phyloP scores from a whole-genome alignment of 495 filamentous ascomycete genomes.

The Staphylotrichum longicolle region DNA sequence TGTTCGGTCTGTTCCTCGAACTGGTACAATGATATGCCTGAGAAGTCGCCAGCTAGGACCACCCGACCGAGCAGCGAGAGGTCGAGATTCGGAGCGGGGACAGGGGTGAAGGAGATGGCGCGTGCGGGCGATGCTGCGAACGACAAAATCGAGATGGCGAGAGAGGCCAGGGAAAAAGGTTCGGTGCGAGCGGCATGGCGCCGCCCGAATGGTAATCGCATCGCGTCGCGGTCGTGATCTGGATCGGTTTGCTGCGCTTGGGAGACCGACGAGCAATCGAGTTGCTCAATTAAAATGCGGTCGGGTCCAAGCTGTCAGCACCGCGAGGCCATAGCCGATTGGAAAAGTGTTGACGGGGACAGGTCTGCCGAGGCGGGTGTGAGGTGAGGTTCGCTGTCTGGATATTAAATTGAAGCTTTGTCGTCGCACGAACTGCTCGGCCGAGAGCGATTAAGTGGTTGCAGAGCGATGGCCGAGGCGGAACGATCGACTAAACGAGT shows the following conservation, averaged over 20 bases:
- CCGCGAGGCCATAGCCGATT: slow-evolving; percentile 26
- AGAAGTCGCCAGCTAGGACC: slow-evolving; percentile 86
- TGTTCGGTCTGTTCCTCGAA: slow-evolving; percentile 76
- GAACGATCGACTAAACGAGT: slow-evolving; percentile 6
- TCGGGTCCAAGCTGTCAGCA: slow-evolving; percentile 24
- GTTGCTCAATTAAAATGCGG: slow-evolving; percentile 23
- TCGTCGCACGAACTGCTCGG: slow-evolving; percentile 21
- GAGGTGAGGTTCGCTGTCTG: neutral
- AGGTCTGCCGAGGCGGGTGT: slow-evolving; percentile 9
- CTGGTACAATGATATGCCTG: slow-evolving; percentile 84
- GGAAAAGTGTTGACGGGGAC: slow-evolving; percentile 3
- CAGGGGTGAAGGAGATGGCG: slow-evolving; percentile 68
- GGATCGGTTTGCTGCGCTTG: slow-evolving; percentile 13
- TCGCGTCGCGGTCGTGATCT: slow-evolving; percentile 29
- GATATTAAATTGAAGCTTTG: slow-evolving; percentile 15
- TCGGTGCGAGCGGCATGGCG: slow-evolving; percentile 38
- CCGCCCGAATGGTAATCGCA: slow-evolving; percentile 40
- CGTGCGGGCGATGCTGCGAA: slow-evolving; percentile 45
- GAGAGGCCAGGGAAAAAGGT: slow-evolving; percentile 23
- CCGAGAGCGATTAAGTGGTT: slow-evolving; percentile 11
- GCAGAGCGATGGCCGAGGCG: neutral
- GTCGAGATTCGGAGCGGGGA: slow-evolving; percentile 76
- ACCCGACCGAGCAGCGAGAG: slow-evolving; percentile 78
- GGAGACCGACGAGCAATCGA: slow-evolving; percentile 22
- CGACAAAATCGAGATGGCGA: slow-evolving; percentile 41